phyloP scores from a whole-genome alignment of 1,139 yeast genomes.

The Lodderomyces jiufengensis region DNA sequence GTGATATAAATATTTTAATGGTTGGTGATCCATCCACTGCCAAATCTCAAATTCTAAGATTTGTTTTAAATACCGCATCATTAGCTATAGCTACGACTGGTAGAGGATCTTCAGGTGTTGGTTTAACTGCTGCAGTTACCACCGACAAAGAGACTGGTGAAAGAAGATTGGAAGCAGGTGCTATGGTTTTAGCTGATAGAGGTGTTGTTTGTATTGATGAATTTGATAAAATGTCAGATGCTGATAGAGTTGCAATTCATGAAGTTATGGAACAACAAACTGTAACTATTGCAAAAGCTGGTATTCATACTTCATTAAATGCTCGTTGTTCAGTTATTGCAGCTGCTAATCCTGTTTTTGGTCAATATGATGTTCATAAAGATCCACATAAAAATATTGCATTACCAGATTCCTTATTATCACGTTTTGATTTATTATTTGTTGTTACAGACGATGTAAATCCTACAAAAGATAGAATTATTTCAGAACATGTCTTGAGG shows the following conservation, averaged over 20 bases:
- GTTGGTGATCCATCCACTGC: constrained; percentile 99
- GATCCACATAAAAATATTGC: constrained; percentile 98
- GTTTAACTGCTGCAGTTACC: constrained; percentile 98
- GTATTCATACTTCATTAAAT: constrained; percentile 92
- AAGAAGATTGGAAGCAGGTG: constrained; percentile 96
- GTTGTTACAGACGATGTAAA: constrained; percentile 95
- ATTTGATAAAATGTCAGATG: constrained; percentile 96
- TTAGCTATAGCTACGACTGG: constrained; percentile 98
- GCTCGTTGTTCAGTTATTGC: constrained; percentile 98
- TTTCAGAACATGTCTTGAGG: constrained; percentile 91
- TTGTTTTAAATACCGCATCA: constrained; percentile 90
- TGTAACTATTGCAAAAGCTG: constrained; percentile 97
- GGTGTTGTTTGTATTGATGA: constrained; percentile 98
- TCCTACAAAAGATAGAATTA: constrained; percentile 77
- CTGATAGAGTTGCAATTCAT: constrained; percentile 96
- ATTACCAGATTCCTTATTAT: constrained; percentile 89
- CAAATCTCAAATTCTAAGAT: constrained; percentile 90
- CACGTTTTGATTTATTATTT: constrained; percentile 93
- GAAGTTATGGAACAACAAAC: constrained; percentile 99
- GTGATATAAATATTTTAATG: constrained; percentile 93
- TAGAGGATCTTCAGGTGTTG: constrained; percentile 98
- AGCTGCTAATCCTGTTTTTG: constrained; percentile 97
- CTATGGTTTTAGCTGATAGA: constrained; percentile 97
- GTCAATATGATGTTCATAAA: constrained; percentile 93
- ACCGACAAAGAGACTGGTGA: constrained; percentile 97